Evolutionary conservation across 1,139 yeast species (phyloP), one percentile per base, ranked within the genome.

Genomic region (Blastobotrys persicus): DNA sequence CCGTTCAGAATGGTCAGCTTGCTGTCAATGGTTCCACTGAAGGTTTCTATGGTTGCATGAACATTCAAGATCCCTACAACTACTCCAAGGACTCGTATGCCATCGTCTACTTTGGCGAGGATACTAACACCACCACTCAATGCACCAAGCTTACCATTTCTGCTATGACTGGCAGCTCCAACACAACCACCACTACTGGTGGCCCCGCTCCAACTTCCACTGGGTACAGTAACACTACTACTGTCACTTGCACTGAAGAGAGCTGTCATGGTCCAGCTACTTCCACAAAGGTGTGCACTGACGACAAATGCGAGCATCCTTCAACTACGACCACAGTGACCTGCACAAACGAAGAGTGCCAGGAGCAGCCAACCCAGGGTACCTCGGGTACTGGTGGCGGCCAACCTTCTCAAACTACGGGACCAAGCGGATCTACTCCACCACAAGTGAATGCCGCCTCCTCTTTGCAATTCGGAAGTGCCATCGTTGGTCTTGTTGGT

Each of bases 401-500:
- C n/a, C n/a, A n/a, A n/a, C n/a, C n/a, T n/a, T n/a, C n/a, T n/a
- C n/a, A n/a, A n/a, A n/a, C n/a, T n/a, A n/a, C n/a, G n/a, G n/a
- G n/a, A n/a, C n/a, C n/a, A n/a, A n/a, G n/a, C n/a, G n/a, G n/a
- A n/a, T 16, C 39, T 13, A 20, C 19, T 9, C 39, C 39, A 34
- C 5, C 39, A 6, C 39, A 34, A 16, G 39, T 34, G 9, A 34
- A 34, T 17, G 39, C 20, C 4, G 39, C 39, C 4, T 34, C 39
- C 20, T 7, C 39, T 4, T 20, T 34, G 6, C 39, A 34, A 26
- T 17, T 26, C 13, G 48, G 47, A 14, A 38, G 40, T 16, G 41
- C 39, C 32, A 37, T 41, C 20, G 13, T 47, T 17, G 50, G 50
- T 6, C 41, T 39, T 33, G 45, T 46, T 23, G 44, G 35, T 33